A percentile compares a stretch with the other conserved stretches of the same genome.
Evolutionary conservation across 352 stramenopile species (phyloP).

Genomic region (Globisporangium solare): DNA sequence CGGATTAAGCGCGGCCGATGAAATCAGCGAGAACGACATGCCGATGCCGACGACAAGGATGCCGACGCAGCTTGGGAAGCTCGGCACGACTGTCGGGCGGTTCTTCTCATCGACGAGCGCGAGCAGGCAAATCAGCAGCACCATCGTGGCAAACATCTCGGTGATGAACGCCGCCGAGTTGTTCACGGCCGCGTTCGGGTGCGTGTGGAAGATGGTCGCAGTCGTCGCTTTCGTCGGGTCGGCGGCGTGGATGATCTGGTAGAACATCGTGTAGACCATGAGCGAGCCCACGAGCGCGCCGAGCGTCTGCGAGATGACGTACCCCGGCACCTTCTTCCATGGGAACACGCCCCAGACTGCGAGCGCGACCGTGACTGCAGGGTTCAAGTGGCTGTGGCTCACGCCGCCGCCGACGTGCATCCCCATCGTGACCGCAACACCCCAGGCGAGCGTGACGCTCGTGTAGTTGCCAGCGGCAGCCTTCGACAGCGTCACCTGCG

Average conservation of each 20-base stretch:
- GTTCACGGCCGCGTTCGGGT: slow-evolving; percentile 21
- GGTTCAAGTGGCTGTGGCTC: slow-evolving; percentile 37
- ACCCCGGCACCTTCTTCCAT: slow-evolving; percentile 18
- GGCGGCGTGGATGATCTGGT: slow-evolving; percentile 20
- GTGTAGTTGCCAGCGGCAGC: slow-evolving; percentile 11
- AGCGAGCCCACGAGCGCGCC: slow-evolving; percentile 25
- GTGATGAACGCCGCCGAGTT: slow-evolving; percentile 24
- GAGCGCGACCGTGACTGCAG: slow-evolving; percentile 28
- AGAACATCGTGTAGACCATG: slow-evolving; percentile 28
- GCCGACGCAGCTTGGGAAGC: slow-evolving; percentile 21
- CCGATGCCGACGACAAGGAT: slow-evolving; percentile 22
- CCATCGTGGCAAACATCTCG: slow-evolving; percentile 19
- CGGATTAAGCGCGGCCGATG: slow-evolving; percentile 30
- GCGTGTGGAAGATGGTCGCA: slow-evolving; percentile 26
- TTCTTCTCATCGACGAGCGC: slow-evolving; percentile 28
- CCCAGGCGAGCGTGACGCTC: slow-evolving; percentile 33
- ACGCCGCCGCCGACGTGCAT: slow-evolving; percentile 30
- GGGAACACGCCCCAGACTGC: slow-evolving; percentile 21
- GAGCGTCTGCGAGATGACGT: slow-evolving; percentile 22
- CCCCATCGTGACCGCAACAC: slow-evolving; percentile 34
- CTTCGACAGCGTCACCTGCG: slow-evolving; percentile 22
- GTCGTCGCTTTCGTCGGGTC: slow-evolving; percentile 17
- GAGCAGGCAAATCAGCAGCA: slow-evolving; percentile 24
- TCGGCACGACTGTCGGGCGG: slow-evolving; percentile 19
- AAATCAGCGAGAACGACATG: slow-evolving; percentile 29